These are phyloP conservation scores for Xylariaceae sp. DNA, from an alignment of 2,329 filamentous ascomycete genomes.

Conservation along the genomic window DNA sequence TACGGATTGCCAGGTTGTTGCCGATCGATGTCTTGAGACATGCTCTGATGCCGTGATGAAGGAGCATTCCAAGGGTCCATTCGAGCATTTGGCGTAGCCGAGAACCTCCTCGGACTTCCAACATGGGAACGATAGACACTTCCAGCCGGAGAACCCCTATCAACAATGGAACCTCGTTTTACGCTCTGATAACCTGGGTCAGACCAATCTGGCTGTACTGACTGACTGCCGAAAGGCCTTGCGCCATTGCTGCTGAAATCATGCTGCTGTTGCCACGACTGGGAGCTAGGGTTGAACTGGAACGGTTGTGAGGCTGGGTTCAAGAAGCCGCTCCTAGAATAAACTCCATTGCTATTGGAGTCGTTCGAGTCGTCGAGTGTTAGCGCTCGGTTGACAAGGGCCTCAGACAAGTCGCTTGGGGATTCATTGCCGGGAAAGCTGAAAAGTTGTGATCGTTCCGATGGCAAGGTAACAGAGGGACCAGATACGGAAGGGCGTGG, in stretches of 20 bases:
- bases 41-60: conserved; percentile 32
- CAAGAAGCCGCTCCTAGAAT: conserved; percentile 20
- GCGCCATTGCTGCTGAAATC: conserved; percentile 24
- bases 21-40: conserved; percentile 37
- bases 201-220: too few relatives aligned
- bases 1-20: conserved; percentile 33
- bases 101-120: conserved; percentile 30
- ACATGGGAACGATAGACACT: conserved; percentile 29
- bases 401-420: conserved; percentile 34
- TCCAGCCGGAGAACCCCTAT: conserved; percentile 36
- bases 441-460: conserved; percentile 20
- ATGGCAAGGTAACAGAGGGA: conserved; percentile 14
- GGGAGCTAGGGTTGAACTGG: conserved; percentile 45
- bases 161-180: conserved; percentile 36
- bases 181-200: conserved; percentile 22
- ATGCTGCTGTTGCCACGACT: conserved; percentile 44
- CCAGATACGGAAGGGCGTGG: conserved; percentile 21
- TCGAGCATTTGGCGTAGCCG: conserved; percentile 27
- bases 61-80: conserved; percentile 38
- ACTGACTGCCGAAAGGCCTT: too few relatives aligned
- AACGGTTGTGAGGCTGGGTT: conserved; percentile 34
- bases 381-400: conserved; percentile 33
- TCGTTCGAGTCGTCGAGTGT: conserved; percentile 32
- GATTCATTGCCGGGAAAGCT: conserved; percentile 31
- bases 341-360: conserved; percentile 7